phyloP scores from a whole-genome alignment of 108 stramenopile genomes.

The Fistulifera pelliculosa region DNA sequence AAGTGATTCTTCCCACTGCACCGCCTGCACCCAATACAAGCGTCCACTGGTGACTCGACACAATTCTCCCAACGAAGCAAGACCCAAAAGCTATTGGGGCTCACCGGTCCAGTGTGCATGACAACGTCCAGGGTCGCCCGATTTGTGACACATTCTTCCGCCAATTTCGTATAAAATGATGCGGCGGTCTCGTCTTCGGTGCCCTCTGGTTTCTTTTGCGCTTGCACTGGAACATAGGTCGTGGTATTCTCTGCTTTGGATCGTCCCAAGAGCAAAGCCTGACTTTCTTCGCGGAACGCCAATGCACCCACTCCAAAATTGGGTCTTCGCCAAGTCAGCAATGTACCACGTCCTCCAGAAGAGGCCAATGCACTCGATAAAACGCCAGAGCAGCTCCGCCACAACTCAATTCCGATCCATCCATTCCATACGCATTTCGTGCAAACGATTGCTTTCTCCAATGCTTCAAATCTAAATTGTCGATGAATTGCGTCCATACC shows the following conservation, averaged over 20 bases:
- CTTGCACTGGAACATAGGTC: slow-evolving; percentile 45
- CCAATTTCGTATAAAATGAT: slow-evolving; percentile 45
- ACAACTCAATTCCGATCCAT: slow-evolving; percentile 24
- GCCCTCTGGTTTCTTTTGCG: slow-evolving; percentile 1
- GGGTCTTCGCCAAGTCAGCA: slow-evolving; percentile 56
- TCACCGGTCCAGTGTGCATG: slow-evolving; percentile 38
- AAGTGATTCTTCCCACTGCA: slow-evolving; percentile 37
- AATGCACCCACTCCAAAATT: slow-evolving; percentile 64
- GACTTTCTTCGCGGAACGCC: slow-evolving; percentile 33
- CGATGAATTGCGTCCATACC: slow-evolving; percentile 12
- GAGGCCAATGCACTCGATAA: slow-evolving; percentile 53
- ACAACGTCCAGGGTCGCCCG: slow-evolving; percentile 63
- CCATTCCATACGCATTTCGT: slow-evolving; percentile 10
- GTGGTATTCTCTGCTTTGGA: not conserved
- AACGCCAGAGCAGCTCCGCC: slow-evolving; percentile 76
- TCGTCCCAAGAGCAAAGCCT: not conserved
- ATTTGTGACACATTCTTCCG: slow-evolving; percentile 31
- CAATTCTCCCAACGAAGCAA: slow-evolving; percentile 62
- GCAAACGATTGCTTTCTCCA: slow-evolving; percentile 2
- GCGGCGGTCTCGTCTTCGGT: slow-evolving; percentile 24
- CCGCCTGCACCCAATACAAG: slow-evolving; percentile 43
- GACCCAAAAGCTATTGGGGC: slow-evolving; percentile 48
- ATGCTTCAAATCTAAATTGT: slow-evolving; percentile 2
- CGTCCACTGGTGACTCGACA: slow-evolving; percentile 61
- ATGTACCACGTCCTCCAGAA: slow-evolving; percentile 68